Evolutionary conservation across 2,329 filamentous ascomycete genomes (phyloP).

Genomic region (Coleophoma eucalyptorum): DNA sequence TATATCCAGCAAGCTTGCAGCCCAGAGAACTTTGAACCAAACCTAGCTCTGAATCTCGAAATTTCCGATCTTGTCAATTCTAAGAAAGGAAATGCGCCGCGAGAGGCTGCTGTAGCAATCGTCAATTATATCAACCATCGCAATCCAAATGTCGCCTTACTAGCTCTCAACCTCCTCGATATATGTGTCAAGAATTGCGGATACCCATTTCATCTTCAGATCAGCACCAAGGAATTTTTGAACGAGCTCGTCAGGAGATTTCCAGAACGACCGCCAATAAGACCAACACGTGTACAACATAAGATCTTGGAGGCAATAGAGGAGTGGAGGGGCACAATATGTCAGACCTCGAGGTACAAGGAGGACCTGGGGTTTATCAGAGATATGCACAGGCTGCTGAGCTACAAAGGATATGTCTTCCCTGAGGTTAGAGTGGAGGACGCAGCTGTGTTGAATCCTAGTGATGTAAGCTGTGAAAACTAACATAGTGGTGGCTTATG

Average conservation of each 20-base stretch:
- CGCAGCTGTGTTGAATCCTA: conserved; percentile 93
- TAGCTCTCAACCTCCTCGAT: conserved; percentile 89
- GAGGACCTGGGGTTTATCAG: conserved; percentile 94
- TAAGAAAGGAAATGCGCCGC: conserved; percentile 93
- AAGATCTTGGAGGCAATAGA: conserved; percentile 95
- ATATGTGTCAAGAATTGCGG: conserved; percentile 99
- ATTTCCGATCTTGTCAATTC: conserved; percentile 94
- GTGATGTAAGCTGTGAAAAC: conserved; percentile 65
- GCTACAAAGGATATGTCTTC: conserved; percentile 96
- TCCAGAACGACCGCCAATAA: conserved; percentile 85
- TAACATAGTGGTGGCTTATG: conserved; percentile 4
- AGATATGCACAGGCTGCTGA: conserved; percentile 94
- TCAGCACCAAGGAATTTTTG: conserved; percentile 97
- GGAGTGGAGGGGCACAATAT: conserved; percentile 98
- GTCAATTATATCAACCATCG: conserved; percentile 95
- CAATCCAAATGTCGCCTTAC: conserved; percentile 89
- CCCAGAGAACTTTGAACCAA: conserved; percentile 96
- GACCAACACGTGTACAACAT: conserved; percentile 80
- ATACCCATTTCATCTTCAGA: conserved; percentile 97
- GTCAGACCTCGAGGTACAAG: conserved; percentile 95
- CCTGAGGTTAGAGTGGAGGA: conserved; percentile 90
- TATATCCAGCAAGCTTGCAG: conserved; percentile 97
- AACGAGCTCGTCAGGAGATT: conserved; percentile 97
- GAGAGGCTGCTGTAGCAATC: conserved; percentile 90
- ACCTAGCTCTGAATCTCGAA: conserved; percentile 93